Conservation (phyloP, 2,329 filamentous ascomycete species). For the Fusarium nelsonii region DNA sequence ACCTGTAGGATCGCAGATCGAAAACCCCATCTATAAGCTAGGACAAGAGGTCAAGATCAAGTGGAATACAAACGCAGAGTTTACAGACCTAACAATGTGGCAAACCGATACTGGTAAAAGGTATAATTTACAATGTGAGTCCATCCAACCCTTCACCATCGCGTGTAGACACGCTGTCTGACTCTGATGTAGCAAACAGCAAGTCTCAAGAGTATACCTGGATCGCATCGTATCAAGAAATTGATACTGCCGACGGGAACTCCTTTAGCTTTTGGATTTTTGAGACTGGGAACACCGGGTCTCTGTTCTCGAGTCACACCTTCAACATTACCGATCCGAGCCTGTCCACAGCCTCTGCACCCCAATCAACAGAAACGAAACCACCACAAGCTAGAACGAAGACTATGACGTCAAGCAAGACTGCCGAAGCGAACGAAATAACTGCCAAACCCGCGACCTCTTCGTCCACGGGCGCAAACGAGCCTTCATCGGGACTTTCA, state of each 20-base stretch:
- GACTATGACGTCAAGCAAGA: neutral
- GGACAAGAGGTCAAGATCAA: too few relatives aligned
- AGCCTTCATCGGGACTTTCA: neutral
- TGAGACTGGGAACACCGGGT: neutral
- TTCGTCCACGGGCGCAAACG: accelerated
- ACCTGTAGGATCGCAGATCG: too few relatives aligned
- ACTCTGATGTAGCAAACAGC: neutral
- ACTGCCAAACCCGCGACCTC: too few relatives aligned
- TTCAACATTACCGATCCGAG: constrained; percentile 22
- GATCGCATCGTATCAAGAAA: constrained; percentile 18
- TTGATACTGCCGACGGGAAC: neutral
- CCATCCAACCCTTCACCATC: accelerated
- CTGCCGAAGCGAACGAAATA: neutral
- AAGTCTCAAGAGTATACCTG: constrained; percentile 9
- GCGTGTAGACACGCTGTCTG: neutral
- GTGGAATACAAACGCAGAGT: too few relatives aligned
- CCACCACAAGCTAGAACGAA: neutral
- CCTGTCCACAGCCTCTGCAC: neutral
- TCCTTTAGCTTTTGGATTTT: constrained; percentile 18
- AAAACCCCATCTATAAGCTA: too few relatives aligned
- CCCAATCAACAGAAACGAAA: neutral
- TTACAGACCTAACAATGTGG: too few relatives aligned
- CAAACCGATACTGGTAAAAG: neutral
- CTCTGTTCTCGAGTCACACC: constrained; percentile 2
- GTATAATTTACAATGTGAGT: neutral